Base-by-base conservation (phyloP, 2,329 filamentous ascomycete genomes). In the Corynespora cassiicola region DNA sequence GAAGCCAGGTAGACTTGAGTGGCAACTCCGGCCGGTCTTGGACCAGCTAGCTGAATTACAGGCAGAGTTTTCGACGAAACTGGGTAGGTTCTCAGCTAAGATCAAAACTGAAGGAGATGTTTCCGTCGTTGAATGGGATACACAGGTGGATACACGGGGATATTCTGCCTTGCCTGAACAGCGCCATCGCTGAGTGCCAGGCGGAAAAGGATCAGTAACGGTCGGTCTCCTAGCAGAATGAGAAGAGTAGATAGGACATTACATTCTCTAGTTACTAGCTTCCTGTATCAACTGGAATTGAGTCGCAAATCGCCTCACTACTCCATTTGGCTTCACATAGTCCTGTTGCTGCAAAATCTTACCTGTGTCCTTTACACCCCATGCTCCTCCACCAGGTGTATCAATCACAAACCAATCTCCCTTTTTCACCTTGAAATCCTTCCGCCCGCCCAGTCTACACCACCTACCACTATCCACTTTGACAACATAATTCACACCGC, bases 21-120 rank as follows among this genome's bases (percentile, higher is more conserved):
- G 75, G 76, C 61, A 44, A 9, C 31, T 78, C 18, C 65, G 54
- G 14, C 76, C 76, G n/a, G n/a, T n/a, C n/a, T n/a, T n/a, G n/a
- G n/a, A n/a, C 5, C 63, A 71, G 36, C 69, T 74, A 38, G 74
- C 70, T 2, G 72, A 74, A 43, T 44, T 77, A 37, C 63, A 75
- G 45, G 72, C 67, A 1, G 75, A 75, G 0, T 78, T 78, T 36
- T 63, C 56, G 20, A 78, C 75, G 1, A 45, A 43, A n/a, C 45
- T 76, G 20, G 75, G 75, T 0, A 66, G 58, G 38, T 77, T 73
- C 44, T 39, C 59, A 9, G 63, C 62, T 1, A 52, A 55, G 22
- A n/a, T n/a, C n/a, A n/a, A n/a, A n/a, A n/a, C n/a, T n/a, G n/a
- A n/a, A n/a, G n/a, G n/a, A n/a, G n/a, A n/a, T n/a, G n/a, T n/a